phyloP scores from a whole-genome alignment of 257 asterid genomes.

The Solanum chiquidenum region DNA sequence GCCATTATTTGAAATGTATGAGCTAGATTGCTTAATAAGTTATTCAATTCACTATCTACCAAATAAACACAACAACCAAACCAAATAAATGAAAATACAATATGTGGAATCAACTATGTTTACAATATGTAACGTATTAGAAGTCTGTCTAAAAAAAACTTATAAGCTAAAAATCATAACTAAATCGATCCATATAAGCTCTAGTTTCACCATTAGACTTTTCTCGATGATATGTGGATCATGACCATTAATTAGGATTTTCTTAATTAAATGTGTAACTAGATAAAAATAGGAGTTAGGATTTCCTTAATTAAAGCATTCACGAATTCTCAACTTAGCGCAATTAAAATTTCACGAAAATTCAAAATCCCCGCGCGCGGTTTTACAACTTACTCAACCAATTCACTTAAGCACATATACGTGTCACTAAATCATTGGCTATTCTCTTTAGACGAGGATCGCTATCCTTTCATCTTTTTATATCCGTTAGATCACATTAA shows the following conservation, averaged over 20 bases:
- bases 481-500: neutral
- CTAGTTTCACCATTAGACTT: neutral
- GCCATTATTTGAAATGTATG: neutral
- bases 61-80: neutral
- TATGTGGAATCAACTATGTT: fast-evolving
- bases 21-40: neutral
- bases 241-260: neutral
- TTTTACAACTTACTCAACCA: neutral
- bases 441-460: neutral
- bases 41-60: too few species aligned
- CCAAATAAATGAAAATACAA: neutral
- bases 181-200: neutral
- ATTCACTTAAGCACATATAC: neutral
- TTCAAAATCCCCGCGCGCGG: neutral
- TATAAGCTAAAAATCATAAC: too few species aligned
- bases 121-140: too few species aligned
- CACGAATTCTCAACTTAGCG: neutral
- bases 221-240: neutral
- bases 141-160: too few species aligned
- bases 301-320: neutral
- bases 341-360: neutral
- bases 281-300: neutral
- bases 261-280: neutral
- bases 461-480: neutral
- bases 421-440: neutral